Evolutionary conservation across 2,329 filamentous ascomycete species (phyloP), one percentile per base, ranked within the genome.

Genomic region (Gliomastix tumulicola): DNA sequence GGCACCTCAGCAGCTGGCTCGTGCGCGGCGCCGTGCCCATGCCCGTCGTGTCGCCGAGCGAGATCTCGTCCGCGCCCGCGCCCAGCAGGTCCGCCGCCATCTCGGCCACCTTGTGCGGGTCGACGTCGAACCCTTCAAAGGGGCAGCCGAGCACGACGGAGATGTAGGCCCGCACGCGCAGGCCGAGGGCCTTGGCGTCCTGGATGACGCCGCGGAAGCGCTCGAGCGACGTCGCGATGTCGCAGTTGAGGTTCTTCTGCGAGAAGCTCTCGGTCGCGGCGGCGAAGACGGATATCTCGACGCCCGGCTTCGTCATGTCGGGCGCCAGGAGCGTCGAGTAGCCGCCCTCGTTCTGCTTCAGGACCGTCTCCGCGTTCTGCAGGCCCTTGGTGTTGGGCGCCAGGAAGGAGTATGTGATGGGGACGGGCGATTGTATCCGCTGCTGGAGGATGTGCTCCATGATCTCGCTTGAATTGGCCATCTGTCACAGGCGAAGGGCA

Each of bases 41-140:
- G 15, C 89, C 89, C 1, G 88, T 90, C 0, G 89, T 96, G 53
- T 95, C 89, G 7, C 88, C 88, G 1, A 95, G 74, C 2, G 84
- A 85, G 47, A 96, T 88, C 67, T 95, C 88, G 53, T 94, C 87
- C 16, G 87, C 89, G 15, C 89, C 89, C 69, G 90, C 85, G 52
- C 89, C 84, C 2, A 95, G 69, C 34, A 95, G 63, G 51, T 68
- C 79, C 41, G 68, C 74, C 1, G 84, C 82, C 31, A 84, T 76
- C 46, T 82, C 73, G 1, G 78, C 79, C 1, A 84, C 79, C 43
- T 64, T 68, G 50, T 73, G 69, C 21, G 79, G 78, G 47, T 80
- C 66, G 4, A 82, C 78, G 36, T 80, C 73, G 53, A 70, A 69
- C 4, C 79, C 80, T 47, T 82, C 78, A 43, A 83, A 92, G 0